Evolutionary conservation across 192 early-diverging fungal genomes (phyloP), one percentile per base, ranked within the genome.

Genomic region (Coemansia sp.): DNA sequence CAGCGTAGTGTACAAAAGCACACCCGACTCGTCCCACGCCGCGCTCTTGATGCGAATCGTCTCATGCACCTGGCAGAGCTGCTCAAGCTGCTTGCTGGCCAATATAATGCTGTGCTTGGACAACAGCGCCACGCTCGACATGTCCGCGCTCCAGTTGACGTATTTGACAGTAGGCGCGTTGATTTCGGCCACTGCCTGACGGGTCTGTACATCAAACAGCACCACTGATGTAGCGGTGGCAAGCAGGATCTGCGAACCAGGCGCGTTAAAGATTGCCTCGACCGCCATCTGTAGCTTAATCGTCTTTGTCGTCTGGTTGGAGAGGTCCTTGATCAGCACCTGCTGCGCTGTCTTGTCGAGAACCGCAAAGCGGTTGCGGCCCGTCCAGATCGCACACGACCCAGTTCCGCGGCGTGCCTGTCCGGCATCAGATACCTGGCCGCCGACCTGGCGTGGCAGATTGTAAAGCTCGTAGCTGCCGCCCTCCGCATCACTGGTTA

Each of bases 11-110:
- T 98, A 99, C 23, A 98, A 71, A 64, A 99, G 90, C 16, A 98
- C 88, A 24, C 93, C 92, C 26, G 85, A 84, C 25, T 92, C 92
- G 64, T 98, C 95, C 95, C 95, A 98, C 49, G 91, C 90, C 14
- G 93, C 97, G 66, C 94, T 94, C 84, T 99, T 99, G 75, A 98
- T 94, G 69, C 95, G 89, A 62, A 99, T 98, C 22, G 94, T 98
- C 75, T 99, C 97, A 75, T 96, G 93, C 61, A 97, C 91, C 56
- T 94, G 73, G 65, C 90, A 89, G 10, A 88, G 83, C 78, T 98
- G 95, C 68, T 95, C 92, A 9, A 98, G 81, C 24, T 85, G 85
- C 76, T 94, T 98, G 67, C 77, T 89, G 4, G 92, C 95, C 67
- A 98, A 85, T 3, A 91, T 93, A 53, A 99, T 90, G 18, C 93